Evolutionary conservation across 2,329 filamentous ascomycete genomes (phyloP).

Genomic region (Neofusicoccum cordaticola): DNA sequence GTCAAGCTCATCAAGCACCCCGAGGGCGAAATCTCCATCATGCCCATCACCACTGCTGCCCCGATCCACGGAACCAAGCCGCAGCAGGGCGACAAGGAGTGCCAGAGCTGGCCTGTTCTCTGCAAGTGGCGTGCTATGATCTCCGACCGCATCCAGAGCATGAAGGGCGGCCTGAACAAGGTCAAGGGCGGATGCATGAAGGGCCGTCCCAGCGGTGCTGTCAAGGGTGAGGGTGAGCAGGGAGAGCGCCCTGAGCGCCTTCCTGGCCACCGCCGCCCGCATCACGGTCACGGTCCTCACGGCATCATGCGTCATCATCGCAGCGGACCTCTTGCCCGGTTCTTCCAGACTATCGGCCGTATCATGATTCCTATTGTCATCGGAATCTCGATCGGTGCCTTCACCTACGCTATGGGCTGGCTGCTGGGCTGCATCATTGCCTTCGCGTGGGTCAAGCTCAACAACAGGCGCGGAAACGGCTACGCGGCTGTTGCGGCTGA

Average conservation of each 20-base stretch:
- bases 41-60: slow-evolving; percentile 32
- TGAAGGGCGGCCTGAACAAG: slow-evolving; percentile 33
- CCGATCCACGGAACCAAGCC: slow-evolving; percentile 22
- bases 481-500: slow-evolving; percentile 33
- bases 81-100: slow-evolving; percentile 22
- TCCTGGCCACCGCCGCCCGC: slow-evolving; percentile 23
- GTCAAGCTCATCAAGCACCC: slow-evolving; percentile 38
- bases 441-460: slow-evolving; percentile 56
- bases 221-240: neutral
- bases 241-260: slow-evolving; percentile 21
- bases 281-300: slow-evolving; percentile 27
- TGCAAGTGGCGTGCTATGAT: slow-evolving; percentile 44
- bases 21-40: slow-evolving; percentile 37
- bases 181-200: slow-evolving; percentile 17
- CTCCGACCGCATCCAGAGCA: slow-evolving; percentile 30
- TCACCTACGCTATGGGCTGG: slow-evolving; percentile 66
- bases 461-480: slow-evolving; percentile 22
- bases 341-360: slow-evolving; percentile 52
- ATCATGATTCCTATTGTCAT: slow-evolving; percentile 65
- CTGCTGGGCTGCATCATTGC: slow-evolving; percentile 61
- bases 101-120: slow-evolving; percentile 33
- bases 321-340: slow-evolving; percentile 36
- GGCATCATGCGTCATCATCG: slow-evolving; percentile 28
- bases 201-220: slow-evolving; percentile 6
- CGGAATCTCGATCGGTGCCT: slow-evolving; percentile 66